Conservation (phyloP, 2,329 filamentous ascomycete species). For the Verticillium isaacii region DNA sequence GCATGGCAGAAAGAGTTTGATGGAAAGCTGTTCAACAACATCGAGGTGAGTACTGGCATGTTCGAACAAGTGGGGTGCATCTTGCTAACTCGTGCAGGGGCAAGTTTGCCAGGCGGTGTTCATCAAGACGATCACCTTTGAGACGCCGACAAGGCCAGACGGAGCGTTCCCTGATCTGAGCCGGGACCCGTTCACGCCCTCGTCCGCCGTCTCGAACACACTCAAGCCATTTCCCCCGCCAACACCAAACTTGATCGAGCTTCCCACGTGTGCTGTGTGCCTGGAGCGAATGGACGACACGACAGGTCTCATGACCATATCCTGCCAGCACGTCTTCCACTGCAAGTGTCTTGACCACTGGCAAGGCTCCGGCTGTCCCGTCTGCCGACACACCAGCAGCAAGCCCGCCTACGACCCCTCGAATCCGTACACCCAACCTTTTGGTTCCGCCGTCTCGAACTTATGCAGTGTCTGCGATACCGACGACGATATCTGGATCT, state of each 20-base stretch:
- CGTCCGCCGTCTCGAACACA: constrained; percentile 36
- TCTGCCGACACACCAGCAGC: constrained; percentile 79
- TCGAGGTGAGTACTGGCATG: constrained; percentile 60
- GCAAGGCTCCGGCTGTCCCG: constrained; percentile 89
- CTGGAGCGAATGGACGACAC: constrained; percentile 98
- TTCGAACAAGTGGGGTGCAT: not conserved
- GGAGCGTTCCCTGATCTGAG: constrained; percentile 53
- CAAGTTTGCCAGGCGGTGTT: constrained; percentile 95
- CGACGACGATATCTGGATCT: constrained; percentile 86
- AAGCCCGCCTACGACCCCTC: constrained; percentile 35
- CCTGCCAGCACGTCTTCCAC: constrained; percentile 97
- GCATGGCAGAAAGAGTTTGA: constrained; percentile 86
- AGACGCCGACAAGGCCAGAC: constrained; percentile 49
- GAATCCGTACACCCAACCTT: constrained; percentile 49
- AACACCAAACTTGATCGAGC: constrained; percentile 80
- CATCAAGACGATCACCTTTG: constrained; percentile 85
- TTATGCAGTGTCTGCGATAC: constrained; percentile 80
- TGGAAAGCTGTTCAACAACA: constrained; percentile 85
- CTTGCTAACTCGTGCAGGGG: constrained; percentile 43
- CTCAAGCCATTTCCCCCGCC: constrained; percentile 58
- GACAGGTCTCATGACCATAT: constrained; percentile 87
- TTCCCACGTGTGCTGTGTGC: constrained; percentile 94
- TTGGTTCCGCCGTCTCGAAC: constrained; percentile 57
- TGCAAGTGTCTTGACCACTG: constrained; percentile 95
- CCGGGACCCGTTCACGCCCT: constrained; percentile 60